Percentiles rank a stretch among this genome's conserved stretches.
These are phyloP conservation scores for Metarhizium humberi DNA, from an alignment of 2,329 filamentous ascomycete species.

Conservation along the genomic window DNA sequence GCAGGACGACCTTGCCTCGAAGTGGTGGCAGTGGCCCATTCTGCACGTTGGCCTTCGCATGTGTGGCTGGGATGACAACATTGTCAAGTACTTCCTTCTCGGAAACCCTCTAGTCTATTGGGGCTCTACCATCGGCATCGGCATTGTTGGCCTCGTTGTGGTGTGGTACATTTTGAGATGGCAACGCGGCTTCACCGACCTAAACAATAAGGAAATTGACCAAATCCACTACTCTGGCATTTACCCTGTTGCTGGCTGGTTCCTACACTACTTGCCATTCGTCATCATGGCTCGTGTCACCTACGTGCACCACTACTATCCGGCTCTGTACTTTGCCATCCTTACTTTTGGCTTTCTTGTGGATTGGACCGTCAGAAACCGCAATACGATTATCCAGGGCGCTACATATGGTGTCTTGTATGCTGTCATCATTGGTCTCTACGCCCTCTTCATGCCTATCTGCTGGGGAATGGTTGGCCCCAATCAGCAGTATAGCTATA, in stretches of 20 bases:
- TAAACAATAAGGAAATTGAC: slow-evolving; percentile 72
- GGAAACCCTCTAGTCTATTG: slow-evolving; percentile 96
- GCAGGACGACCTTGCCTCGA: slow-evolving; percentile 92
- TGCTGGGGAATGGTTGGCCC: slow-evolving; percentile 91
- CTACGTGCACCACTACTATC: slow-evolving; percentile 99
- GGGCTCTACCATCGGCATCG: slow-evolving; percentile 76
- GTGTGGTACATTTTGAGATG: slow-evolving; percentile 85
- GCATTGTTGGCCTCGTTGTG: slow-evolving; percentile 61
- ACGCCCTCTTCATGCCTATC: slow-evolving; percentile 84
- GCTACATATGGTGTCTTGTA: slow-evolving; percentile 69
- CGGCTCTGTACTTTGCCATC: slow-evolving; percentile 95
- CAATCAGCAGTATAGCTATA: slow-evolving; percentile 75
- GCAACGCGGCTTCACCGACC: slow-evolving; percentile 88
- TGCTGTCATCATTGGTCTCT: slow-evolving; percentile 64
- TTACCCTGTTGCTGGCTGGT: slow-evolving; percentile 89
- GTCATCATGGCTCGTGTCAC: slow-evolving; percentile 97
- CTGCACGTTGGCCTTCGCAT: slow-evolving; percentile 92
- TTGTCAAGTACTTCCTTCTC: slow-evolving; percentile 96
- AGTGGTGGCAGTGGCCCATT: slow-evolving; percentile 98
- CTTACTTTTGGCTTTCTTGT: slow-evolving; percentile 78
- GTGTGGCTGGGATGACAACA: slow-evolving; percentile 95
- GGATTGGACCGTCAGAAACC: slow-evolving; percentile 69
- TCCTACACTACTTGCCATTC: slow-evolving; percentile 93
- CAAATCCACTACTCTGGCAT: slow-evolving; percentile 90
- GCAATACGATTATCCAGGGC: slow-evolving; percentile 55